Conservation (phyloP, 2,329 filamentous ascomycete species). For the Hypoxylon sp. region DNA sequence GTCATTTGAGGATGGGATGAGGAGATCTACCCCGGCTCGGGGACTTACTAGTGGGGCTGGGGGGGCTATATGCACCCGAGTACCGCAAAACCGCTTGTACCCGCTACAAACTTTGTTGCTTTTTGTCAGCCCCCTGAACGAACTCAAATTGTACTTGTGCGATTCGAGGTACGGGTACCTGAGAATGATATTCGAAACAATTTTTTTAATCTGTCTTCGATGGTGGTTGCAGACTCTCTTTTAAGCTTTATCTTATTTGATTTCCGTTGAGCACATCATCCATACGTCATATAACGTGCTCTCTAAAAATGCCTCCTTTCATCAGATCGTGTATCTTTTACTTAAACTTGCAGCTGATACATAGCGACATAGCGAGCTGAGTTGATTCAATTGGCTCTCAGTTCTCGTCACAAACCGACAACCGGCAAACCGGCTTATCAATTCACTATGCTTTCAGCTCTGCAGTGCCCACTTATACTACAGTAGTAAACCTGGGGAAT, state of each 20-base stretch:
- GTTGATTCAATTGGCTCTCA: slow-evolving; percentile 6
- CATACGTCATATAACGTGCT: slow-evolving; percentile 15
- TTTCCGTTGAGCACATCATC: not conserved
- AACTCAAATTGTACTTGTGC: not conserved
- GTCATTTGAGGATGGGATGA: slow-evolving; percentile 47
- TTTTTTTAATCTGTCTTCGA: not conserved
- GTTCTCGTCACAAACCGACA: slow-evolving; percentile 26
- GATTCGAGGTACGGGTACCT: not conserved
- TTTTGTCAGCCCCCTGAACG: not conserved
- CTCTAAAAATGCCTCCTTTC: slow-evolving; percentile 4
- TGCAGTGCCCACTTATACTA: slow-evolving; percentile 6
- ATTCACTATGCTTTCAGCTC: slow-evolving; percentile 6
- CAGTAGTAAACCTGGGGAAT: not conserved
- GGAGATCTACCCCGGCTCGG: slow-evolving; percentile 40
- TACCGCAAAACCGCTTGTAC: slow-evolving; percentile 28
- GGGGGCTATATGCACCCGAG: slow-evolving; percentile 37
- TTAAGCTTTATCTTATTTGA: not conserved
- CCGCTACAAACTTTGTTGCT: slow-evolving; percentile 4
- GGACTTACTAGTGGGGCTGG: slow-evolving; percentile 14
- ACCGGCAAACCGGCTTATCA: slow-evolving; percentile 38
- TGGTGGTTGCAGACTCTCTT: not conserved
- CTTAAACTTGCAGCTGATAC: slow-evolving; percentile 4
- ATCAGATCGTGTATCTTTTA: slow-evolving; percentile 9
- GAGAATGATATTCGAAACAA: not conserved
- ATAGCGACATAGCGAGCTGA: slow-evolving; percentile 1